Evolutionary conservation across 768 basidiomycete genomes (phyloP).

Genomic region (Hebeloma cylindrosporum): DNA sequence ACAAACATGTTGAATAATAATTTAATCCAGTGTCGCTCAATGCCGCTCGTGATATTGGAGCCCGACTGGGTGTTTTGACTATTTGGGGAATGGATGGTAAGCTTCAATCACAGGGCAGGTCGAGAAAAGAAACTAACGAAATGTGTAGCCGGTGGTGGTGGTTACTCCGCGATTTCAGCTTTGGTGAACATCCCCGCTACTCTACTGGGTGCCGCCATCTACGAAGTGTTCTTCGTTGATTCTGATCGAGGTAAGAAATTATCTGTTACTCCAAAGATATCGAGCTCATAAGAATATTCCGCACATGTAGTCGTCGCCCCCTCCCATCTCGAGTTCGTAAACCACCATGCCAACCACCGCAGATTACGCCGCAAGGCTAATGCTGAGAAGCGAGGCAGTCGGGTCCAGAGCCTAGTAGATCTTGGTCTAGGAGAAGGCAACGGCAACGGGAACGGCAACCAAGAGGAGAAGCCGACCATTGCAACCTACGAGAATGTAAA

Average conservation of each 20-base stretch:
- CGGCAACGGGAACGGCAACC: constrained; percentile 8
- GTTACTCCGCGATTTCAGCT: constrained; percentile 62
- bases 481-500: constrained; percentile 16
- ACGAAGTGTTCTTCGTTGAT: constrained; percentile 59
- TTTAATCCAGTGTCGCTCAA: constrained; percentile 55
- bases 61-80: constrained; percentile 57
- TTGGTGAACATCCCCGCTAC: constrained; percentile 69
- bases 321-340: constrained; percentile 22
- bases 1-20: neutral
- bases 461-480: constrained; percentile 20
- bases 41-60: constrained; percentile 67
- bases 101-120: constrained; percentile 2
- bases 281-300: neutral
- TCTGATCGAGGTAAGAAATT: constrained; percentile 52
- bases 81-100: constrained; percentile 54
- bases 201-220: constrained; percentile 50
- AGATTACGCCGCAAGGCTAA: constrained; percentile 15
- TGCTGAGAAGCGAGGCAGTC: constrained; percentile 15
- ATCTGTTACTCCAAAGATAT: neutral
- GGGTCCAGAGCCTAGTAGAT: constrained; percentile 18
- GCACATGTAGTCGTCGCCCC: constrained; percentile 22
- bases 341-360: constrained; percentile 22
- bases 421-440: neutral
- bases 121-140: neutral
- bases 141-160: constrained; percentile 45